phyloP scores from a whole-genome alignment of 148 eudicot genomes.

The Chenopodium berlandieri region DNA sequence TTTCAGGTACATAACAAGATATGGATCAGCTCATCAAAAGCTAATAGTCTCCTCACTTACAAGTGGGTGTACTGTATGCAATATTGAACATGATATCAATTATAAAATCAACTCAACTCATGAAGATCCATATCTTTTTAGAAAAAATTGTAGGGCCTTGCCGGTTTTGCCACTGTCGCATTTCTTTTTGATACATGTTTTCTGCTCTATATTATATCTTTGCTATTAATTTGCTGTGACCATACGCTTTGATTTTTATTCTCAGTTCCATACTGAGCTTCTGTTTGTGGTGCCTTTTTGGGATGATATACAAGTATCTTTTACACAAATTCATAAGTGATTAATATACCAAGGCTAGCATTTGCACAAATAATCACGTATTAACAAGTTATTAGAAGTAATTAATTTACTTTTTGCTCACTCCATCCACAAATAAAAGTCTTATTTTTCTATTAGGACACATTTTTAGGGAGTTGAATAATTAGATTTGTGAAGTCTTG shows the following conservation, averaged over 20 bases:
- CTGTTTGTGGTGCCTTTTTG: background rate
- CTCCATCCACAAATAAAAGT: too few relatives aligned
- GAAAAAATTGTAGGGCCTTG: constrained; percentile 5
- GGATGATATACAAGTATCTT: background rate
- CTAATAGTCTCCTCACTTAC: constrained; percentile 1
- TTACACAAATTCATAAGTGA: too few relatives aligned
- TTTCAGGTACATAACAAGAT: constrained; percentile 34
- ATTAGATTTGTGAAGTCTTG: too few relatives aligned
- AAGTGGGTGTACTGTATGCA: constrained; percentile 6
- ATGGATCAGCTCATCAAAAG: constrained; percentile 14
- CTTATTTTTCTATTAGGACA: too few relatives aligned
- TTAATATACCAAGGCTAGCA: too few relatives aligned
- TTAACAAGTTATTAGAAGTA: too few relatives aligned
- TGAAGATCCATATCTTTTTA: constrained; percentile 2
- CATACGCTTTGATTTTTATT: background rate
- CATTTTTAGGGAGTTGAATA: too few relatives aligned
- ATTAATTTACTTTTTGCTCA: too few relatives aligned
- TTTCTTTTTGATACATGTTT: background rate
- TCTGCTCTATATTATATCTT: background rate
- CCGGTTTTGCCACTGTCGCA: background rate
- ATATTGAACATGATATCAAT: background rate
- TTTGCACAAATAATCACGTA: too few relatives aligned
- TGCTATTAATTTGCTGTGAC: background rate
- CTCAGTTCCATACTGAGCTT: background rate
- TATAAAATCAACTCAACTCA: constrained; percentile 3